Conservation (phyloP, 2,329 filamentous ascomycete genomes). For the Clonostachys rosea region DNA sequence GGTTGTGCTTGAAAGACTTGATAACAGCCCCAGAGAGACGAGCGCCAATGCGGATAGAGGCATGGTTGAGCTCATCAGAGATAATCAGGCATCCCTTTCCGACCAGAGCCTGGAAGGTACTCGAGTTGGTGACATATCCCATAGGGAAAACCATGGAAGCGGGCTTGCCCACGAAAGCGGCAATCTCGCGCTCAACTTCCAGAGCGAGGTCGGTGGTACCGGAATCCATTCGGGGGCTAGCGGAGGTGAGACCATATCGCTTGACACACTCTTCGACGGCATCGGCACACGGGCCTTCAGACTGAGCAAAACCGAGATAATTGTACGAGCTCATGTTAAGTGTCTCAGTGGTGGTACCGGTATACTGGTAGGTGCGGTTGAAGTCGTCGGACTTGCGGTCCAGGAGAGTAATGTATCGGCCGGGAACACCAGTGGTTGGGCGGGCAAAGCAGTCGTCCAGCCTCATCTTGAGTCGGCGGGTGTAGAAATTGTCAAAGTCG, state of each 20-base stretch:
- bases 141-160: conserved; percentile 97
- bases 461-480: conserved; percentile 83
- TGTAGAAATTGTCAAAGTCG: conserved; percentile 99
- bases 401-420: conserved; percentile 86
- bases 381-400: conserved; percentile 89
- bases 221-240: conserved; percentile 76
- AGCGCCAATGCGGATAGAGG: conserved; percentile 92
- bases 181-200: conserved; percentile 87
- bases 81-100: conserved; percentile 92
- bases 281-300: conserved; percentile 93
- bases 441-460: conserved; percentile 97
- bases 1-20: conserved; percentile 95
- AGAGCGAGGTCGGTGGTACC: conserved; percentile 84
- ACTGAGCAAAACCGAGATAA: conserved; percentile 97
- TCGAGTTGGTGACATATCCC: conserved; percentile 96
- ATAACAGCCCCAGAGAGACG: conserved; percentile 94
- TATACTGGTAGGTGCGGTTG: conserved; percentile 85
- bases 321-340: conserved; percentile 99
- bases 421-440: conserved; percentile 88
- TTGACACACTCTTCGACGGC: conserved; percentile 80
- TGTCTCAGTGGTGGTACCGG: conserved; percentile 88
- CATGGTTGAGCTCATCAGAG: conserved; percentile 96
- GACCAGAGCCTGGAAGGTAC: conserved; percentile 86
- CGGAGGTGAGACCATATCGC: conserved; percentile 79
- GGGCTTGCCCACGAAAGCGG: conserved; percentile 89